A percentile compares a stretch with the other conserved stretches of the same genome.
Conservation (phyloP, 2,329 filamentous ascomycete genomes). For the Neonectria sp. region DNA sequence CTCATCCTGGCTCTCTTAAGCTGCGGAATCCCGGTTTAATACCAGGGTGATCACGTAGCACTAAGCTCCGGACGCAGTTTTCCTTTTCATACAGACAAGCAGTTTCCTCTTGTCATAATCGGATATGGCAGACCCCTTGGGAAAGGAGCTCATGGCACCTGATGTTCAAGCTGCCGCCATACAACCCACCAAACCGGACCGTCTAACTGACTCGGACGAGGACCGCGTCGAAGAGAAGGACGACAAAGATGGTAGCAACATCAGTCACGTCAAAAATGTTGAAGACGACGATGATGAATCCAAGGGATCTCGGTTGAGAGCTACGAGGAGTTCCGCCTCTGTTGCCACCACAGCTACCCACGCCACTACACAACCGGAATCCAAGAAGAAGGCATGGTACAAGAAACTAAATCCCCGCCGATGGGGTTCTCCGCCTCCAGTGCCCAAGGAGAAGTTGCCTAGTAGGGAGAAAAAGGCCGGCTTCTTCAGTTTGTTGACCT, state of each 20-base stretch:
- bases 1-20: not conserved
- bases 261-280: conserved; percentile 18
- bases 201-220: conserved; percentile 36
- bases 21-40: not conserved
- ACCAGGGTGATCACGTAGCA: not conserved
- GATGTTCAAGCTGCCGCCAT: conserved; percentile 49
- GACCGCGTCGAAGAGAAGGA: conserved; percentile 33
- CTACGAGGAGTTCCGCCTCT: conserved; percentile 68
- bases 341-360: conserved; percentile 65
- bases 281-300: conserved; percentile 33
- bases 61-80: not conserved
- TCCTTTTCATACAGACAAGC: conserved; percentile 12
- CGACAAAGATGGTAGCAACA: conserved; percentile 30
- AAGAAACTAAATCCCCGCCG: conserved; percentile 73
- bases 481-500: conserved; percentile 83
- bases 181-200: conserved; percentile 43
- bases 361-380: conserved; percentile 54
- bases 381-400: conserved; percentile 72
- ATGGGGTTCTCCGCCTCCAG: conserved; percentile 70
- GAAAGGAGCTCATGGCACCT: conserved; percentile 49
- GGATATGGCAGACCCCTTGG: conserved; percentile 47
- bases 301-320: conserved; percentile 40
- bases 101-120: conserved; percentile 12
- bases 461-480: conserved; percentile 81
- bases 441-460: conserved; percentile 66